Conservation (phyloP, 2,329 filamentous ascomycete genomes). For the Claviceps purpurea region DNA sequence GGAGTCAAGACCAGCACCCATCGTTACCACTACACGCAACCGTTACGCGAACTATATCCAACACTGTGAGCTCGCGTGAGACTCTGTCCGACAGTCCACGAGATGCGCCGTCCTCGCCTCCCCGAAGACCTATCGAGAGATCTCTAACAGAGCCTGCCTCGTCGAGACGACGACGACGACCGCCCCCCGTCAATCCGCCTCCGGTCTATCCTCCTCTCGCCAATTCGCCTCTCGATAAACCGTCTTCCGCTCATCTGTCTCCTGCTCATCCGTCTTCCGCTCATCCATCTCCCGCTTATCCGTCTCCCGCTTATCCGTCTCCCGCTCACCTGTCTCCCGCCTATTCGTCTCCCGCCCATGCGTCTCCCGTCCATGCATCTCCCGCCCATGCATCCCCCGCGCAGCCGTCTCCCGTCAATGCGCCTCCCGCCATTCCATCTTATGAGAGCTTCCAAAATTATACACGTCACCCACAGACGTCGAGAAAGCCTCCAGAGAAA, state of each 20-base stretch:
- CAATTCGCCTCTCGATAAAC: no score
- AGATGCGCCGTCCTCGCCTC: not conserved
- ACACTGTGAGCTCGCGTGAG: not conserved
- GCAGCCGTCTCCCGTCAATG: no score
- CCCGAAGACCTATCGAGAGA: not conserved
- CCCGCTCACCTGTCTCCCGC: no score
- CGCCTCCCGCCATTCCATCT: not conserved
- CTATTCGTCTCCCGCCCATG: no score
- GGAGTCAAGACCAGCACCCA: constrained; percentile 6
- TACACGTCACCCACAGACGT: not conserved
- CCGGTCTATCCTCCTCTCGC: no score
- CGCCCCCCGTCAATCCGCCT: no score
- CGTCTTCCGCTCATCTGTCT: no score
- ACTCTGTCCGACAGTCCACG: not conserved
- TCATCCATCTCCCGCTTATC: no score
- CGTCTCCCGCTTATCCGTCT: no score
- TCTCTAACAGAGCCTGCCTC: not conserved
- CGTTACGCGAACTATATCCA: not conserved
- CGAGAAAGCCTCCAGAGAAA: not conserved
- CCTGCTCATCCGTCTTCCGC: no score
- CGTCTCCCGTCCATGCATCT: no score
- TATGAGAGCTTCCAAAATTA: not conserved
- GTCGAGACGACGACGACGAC: not conserved
- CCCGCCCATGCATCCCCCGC: no score
- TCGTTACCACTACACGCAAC: not conserved